Percentiles rank a stretch among this genome's conserved stretches.
These are phyloP conservation scores for Wallacemonas sp. DNA, from an alignment of 208 protist species.

Conservation along the genomic window DNA sequence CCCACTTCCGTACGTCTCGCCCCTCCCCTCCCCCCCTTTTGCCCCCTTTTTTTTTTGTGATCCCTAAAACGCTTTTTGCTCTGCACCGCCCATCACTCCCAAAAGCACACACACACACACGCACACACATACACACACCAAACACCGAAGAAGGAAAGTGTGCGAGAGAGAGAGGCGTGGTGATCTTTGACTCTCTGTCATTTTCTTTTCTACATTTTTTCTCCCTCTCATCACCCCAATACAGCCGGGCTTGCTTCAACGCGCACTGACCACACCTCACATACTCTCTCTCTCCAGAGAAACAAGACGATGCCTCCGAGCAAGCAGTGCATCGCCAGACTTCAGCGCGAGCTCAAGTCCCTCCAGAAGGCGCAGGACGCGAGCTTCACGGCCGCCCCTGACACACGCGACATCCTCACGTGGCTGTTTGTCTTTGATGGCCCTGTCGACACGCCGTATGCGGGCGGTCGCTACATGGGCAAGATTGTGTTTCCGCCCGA, in stretches of 20 bases:
- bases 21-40: not conserved
- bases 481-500: conserved; percentile 93
- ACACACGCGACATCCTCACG: conserved; percentile 91
- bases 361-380: conserved; percentile 33
- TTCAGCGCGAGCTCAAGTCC: conserved; percentile 58
- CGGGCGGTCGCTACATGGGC: conserved; percentile 96
- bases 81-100: too few relatives aligned
- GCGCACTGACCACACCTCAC: too few relatives aligned
- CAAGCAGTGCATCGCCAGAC: conserved; percentile 12
- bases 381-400: conserved; percentile 44
- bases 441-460: conserved; percentile 36
- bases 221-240: too few relatives aligned
- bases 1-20: too few relatives aligned
- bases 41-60: not conserved
- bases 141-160: not conserved
- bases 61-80: too few relatives aligned
- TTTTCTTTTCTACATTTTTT: conserved; percentile 22
- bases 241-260: too few relatives aligned
- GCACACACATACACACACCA: not conserved
- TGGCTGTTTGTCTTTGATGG: conserved; percentile 81
- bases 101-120: not conserved
- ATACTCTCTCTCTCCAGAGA: too few relatives aligned
- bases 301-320: conserved; percentile 3
- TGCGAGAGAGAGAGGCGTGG: conserved; percentile 1
- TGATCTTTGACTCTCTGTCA: too few relatives aligned